Conservation (phyloP, 2,329 filamentous ascomycete genomes). For the Arthrobotrys sphaeroides region DNA sequence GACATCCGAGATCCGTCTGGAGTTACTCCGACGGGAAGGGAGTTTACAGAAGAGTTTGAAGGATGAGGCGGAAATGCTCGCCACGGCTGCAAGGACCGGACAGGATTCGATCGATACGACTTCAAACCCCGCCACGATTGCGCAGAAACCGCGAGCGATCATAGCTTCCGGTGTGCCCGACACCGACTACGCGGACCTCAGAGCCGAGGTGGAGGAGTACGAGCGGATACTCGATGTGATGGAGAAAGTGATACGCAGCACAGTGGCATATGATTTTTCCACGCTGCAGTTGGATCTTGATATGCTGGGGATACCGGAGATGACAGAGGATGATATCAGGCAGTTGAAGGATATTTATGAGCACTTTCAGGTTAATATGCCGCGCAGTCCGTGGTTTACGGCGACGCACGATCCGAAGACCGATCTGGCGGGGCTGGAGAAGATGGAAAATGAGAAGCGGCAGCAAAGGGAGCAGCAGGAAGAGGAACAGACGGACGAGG, state of each 20-base stretch:
- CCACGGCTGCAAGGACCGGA: neutral
- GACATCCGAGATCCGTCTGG: constrained; percentile 2
- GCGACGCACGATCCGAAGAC: constrained; percentile 41
- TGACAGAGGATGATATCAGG: constrained; percentile 19
- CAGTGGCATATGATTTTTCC: constrained; percentile 30
- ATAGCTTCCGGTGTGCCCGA: neutral
- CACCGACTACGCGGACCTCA: neutral
- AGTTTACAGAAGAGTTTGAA: constrained; percentile 15
- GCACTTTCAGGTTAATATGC: constrained; percentile 39
- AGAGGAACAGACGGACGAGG: neutral
- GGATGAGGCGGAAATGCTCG: constrained; percentile 10
- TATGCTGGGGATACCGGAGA: constrained; percentile 25
- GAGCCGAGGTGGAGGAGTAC: constrained; percentile 18
- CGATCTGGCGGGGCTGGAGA: constrained; percentile 31
- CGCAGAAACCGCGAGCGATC: neutral
- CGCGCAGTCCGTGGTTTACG: constrained; percentile 38
- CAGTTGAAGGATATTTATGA: constrained; percentile 32
- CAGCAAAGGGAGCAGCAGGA: neutral
- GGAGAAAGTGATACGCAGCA: constrained; percentile 23
- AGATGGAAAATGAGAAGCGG: constrained; percentile 13
- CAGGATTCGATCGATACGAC: neutral
- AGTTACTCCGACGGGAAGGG: constrained; percentile 24
- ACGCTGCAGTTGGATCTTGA: constrained; percentile 10
- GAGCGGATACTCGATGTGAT: constrained; percentile 10
- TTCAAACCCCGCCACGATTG: neutral